Conservation (phyloP, 768 basidiomycete genomes). For the Piloderma croceum region DNA sequence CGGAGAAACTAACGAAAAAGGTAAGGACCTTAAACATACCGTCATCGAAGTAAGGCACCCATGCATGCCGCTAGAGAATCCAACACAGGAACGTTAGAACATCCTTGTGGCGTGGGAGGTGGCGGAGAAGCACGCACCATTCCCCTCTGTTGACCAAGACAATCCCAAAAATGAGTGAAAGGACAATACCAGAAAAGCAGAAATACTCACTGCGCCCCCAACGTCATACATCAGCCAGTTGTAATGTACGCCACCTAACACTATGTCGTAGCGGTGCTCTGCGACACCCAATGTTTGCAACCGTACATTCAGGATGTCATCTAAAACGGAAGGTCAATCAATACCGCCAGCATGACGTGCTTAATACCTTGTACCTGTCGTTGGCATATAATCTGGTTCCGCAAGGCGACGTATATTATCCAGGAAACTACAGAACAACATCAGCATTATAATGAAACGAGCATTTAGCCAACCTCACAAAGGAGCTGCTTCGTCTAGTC, state of each 20-base stretch:
- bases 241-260: conserved; percentile 55
- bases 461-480: conserved; percentile 47
- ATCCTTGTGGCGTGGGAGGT: too few relatives aligned
- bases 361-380: conserved; percentile 44
- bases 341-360: conserved; percentile 1
- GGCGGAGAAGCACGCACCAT: too few relatives aligned
- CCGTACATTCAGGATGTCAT: conserved; percentile 74
- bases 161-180: conserved; percentile 4
- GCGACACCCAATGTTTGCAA: conserved; percentile 76
- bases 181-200: too few relatives aligned
- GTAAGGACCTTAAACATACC: conserved; percentile 36
- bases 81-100: too few relatives aligned
- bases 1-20: conserved; percentile 9
- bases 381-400: conserved; percentile 64
- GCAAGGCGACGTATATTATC: conserved; percentile 59
- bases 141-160: conserved; percentile 3
- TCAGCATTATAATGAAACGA: conserved; percentile 3
- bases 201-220: conserved; percentile 63
- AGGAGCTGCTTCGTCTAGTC: conserved; percentile 68
- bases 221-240: conserved; percentile 83
- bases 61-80: conserved; percentile 57
- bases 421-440: conserved; percentile 49
- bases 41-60: conserved; percentile 84
- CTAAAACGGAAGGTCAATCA: conserved; percentile 30
- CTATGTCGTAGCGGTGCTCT: conserved; percentile 69